phyloP scores from a whole-genome alignment of 2,329 filamentous ascomycete species.

The Cordyceps fumosorosea region DNA sequence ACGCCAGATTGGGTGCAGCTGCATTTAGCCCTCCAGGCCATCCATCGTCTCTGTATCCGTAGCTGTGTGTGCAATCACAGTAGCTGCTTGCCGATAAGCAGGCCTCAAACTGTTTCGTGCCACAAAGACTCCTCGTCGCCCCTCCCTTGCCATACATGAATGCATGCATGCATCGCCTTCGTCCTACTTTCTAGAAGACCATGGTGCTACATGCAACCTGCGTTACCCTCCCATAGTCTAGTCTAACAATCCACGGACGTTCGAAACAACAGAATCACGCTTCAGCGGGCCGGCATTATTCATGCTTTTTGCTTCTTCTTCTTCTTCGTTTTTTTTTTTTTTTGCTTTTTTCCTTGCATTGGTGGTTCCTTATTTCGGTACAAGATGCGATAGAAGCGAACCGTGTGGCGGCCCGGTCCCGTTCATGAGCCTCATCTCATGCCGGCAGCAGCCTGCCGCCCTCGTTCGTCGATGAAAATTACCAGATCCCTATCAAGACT shows the following conservation, averaged over 20 bases:
- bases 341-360: not conserved
- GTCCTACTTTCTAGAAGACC: conserved; percentile 8
- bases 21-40: not conserved
- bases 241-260: not conserved
- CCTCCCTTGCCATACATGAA: not conserved
- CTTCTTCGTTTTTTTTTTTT: no score
- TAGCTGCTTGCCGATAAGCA: not conserved
- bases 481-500: not conserved
- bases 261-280: not conserved
- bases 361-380: not conserved
- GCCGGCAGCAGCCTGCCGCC: not conserved
- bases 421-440: not conserved
- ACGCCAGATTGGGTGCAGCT: not conserved
- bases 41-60: not conserved
- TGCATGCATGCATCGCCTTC: not conserved
- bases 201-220: not conserved
- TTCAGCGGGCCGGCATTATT: not conserved
- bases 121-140: not conserved
- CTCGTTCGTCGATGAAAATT: not conserved
- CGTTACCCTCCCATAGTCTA: not conserved
- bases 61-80: not conserved
- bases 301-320: not conserved
- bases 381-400: not conserved
- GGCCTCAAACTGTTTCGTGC: not conserved
- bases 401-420: not conserved